Evolutionary conservation across 1,139 yeast species (phyloP).

Genomic region (Nakaseomyces nivariensis): DNA sequence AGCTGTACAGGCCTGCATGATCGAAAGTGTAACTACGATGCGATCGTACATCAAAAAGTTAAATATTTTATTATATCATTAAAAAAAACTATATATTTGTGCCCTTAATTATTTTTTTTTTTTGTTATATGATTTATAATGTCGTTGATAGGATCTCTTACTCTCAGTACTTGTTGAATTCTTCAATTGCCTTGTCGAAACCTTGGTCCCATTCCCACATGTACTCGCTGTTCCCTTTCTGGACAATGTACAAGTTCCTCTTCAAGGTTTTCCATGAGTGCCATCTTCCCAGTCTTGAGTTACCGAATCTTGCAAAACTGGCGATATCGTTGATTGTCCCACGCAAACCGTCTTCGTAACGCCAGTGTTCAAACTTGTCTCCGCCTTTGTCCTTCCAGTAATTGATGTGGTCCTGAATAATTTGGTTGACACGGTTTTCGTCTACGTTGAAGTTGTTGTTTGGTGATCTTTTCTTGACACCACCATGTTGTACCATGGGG

Average conservation of each 20-base stretch:
- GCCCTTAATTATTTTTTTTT: background rate
- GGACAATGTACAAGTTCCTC: constrained; percentile 45
- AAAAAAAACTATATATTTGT: background rate
- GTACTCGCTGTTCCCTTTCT: constrained; percentile 45
- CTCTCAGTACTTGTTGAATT: constrained; percentile 12
- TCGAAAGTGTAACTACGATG: too few species aligned
- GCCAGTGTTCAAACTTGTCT: constrained; percentile 66
- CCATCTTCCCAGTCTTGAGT: constrained; percentile 63
- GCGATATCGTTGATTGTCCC: constrained; percentile 66
- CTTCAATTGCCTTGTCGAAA: constrained; percentile 48
- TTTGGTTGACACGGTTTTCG: constrained; percentile 36
- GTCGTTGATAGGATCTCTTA: background rate
- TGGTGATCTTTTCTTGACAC: constrained; percentile 34
- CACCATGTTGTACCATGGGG: constrained; percentile 64
- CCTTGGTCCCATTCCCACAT: constrained; percentile 91
- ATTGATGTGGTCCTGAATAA: constrained; percentile 40
- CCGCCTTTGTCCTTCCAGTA: constrained; percentile 58
- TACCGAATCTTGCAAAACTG: constrained; percentile 57
- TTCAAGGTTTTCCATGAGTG: constrained; percentile 57
- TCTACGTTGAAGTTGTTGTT: constrained; percentile 34
- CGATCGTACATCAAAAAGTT: too few species aligned
- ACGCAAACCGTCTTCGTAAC: constrained; percentile 67
- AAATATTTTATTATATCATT: background rate
- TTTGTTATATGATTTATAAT: background rate
- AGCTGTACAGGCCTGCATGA: too few species aligned